phyloP scores from a whole-genome alignment of 2,329 filamentous ascomycete species.

The Neofusicoccum cordaticola region DNA sequence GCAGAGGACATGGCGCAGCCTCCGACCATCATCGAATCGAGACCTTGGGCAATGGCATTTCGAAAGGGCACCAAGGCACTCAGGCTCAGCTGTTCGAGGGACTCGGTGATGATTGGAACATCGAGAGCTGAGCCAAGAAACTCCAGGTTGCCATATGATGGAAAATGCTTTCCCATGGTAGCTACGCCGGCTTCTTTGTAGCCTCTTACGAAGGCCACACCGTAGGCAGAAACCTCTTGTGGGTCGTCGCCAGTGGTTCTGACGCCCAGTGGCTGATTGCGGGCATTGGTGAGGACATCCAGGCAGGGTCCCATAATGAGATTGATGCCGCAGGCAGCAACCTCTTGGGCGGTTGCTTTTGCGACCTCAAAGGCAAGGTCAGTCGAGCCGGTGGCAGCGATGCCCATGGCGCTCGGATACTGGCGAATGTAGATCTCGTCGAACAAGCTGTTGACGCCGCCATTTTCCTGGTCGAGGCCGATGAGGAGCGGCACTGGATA shows the following conservation, averaged over 20 bases:
- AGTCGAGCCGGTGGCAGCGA: constrained; percentile 85
- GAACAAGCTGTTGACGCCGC: constrained; percentile 93
- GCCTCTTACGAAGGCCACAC: constrained; percentile 84
- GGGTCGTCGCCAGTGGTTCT: constrained; percentile 89
- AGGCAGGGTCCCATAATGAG: constrained; percentile 91
- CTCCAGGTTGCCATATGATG: constrained; percentile 91
- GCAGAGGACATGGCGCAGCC: constrained; percentile 90
- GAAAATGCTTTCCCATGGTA: constrained; percentile 94
- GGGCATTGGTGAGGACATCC: constrained; percentile 89
- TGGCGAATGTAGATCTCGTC: constrained; percentile 95
- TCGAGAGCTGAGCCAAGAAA: constrained; percentile 88
- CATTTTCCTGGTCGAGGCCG: constrained; percentile 94
- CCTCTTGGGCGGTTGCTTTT: constrained; percentile 88
- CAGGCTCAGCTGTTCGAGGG: constrained; percentile 86
- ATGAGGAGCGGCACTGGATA: constrained; percentile 88
- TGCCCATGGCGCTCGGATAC: constrained; percentile 94
- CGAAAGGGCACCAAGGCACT: constrained; percentile 88
- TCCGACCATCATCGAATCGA: constrained; percentile 95
- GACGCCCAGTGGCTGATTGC: constrained; percentile 86
- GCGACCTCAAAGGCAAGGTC: constrained; percentile 86
- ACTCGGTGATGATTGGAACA: constrained; percentile 93
- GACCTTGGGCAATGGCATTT: constrained; percentile 79
- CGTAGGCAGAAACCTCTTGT: constrained; percentile 90
- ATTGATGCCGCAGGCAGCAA: constrained; percentile 91
- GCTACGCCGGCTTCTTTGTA: constrained; percentile 88